phyloP scores from a whole-genome alignment of 768 basidiomycete species.

The Pleurotus pulmonarius region DNA sequence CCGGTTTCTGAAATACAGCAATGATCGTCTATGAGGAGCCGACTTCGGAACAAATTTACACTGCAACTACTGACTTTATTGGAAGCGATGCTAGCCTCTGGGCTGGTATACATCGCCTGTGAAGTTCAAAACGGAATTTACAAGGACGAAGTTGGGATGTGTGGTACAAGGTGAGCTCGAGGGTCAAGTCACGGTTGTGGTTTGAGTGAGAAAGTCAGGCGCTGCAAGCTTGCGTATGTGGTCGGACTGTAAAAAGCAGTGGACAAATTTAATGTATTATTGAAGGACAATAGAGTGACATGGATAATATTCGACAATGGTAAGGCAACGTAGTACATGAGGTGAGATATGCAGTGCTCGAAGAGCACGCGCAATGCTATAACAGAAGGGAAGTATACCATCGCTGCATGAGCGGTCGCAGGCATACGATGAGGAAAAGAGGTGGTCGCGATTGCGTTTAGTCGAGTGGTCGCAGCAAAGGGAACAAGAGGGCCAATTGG shows the following conservation, averaged over 20 bases:
- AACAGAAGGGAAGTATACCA: too few species aligned
- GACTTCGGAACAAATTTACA: conserved; percentile 9
- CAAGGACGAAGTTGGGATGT: not conserved
- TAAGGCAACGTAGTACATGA: not conserved
- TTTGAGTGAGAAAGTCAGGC: conserved; percentile 5
- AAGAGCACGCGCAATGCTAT: not conserved
- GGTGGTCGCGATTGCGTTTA: too few species aligned
- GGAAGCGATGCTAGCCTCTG: conserved; percentile 35
- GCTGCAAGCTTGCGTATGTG: not conserved
- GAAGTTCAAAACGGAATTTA: conserved; percentile 14
- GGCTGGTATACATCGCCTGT: conserved; percentile 43
- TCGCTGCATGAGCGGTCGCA: too few species aligned
- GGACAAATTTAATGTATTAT: conserved; percentile 7
- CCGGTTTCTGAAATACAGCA: conserved; percentile 30
- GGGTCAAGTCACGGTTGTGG: conserved; percentile 5
- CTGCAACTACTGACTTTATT: conserved; percentile 44
- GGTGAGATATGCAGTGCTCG: not conserved
- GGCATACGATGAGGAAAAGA: too few species aligned
- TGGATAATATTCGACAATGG: not conserved
- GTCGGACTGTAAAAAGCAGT: conserved; percentile 7
- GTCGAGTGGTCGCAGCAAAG: too few species aligned
- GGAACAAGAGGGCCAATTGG: too few species aligned
- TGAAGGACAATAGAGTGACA: not conserved
- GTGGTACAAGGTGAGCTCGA: not conserved
- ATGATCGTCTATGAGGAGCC: conserved; percentile 14